Conservation (phyloP, 805 yeast genomes). For the Nakazawaea sp. region DNA sequence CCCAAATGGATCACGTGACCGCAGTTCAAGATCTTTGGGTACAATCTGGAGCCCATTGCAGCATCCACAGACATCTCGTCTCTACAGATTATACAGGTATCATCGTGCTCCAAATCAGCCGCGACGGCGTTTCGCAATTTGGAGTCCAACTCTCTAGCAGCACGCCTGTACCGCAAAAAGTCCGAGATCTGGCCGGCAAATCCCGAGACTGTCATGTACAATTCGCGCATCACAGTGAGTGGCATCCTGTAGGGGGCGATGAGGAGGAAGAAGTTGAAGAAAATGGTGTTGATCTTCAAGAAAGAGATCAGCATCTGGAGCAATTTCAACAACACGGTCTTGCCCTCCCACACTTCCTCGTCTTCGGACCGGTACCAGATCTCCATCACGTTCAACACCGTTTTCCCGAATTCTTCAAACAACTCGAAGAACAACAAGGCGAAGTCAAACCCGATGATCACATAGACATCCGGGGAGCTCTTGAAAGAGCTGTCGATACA, state of each 20-base stretch:
- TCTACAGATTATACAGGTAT: slow-evolving; percentile 83
- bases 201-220: slow-evolving; percentile 20
- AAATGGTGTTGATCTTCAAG: slow-evolving; percentile 37
- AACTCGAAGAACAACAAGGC: slow-evolving; percentile 55
- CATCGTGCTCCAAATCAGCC: slow-evolving; percentile 54
- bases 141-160: slow-evolving; percentile 55
- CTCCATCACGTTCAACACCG: slow-evolving; percentile 50
- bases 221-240: slow-evolving; percentile 22
- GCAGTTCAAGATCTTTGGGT: slow-evolving; percentile 75
- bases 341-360: slow-evolving; percentile 70
- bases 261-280: slow-evolving; percentile 39
- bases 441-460: slow-evolving; percentile 73
- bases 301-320: slow-evolving; percentile 48
- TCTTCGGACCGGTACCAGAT: slow-evolving; percentile 32
- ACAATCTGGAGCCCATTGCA: slow-evolving; percentile 31
- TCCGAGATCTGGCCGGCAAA: slow-evolving; percentile 27
- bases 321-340: slow-evolving; percentile 49
- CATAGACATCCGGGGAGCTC: slow-evolving; percentile 47
- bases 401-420: slow-evolving; percentile 37
- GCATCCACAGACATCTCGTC: slow-evolving; percentile 68
- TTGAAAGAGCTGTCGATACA: slow-evolving; percentile 52
- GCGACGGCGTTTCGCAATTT: slow-evolving; percentile 57
- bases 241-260: slow-evolving; percentile 27
- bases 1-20: slow-evolving; percentile 86
- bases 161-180: slow-evolving; percentile 32